phyloP scores from a whole-genome alignment of 176 grass and related monocot species.

The Pharus latifolius region DNA sequence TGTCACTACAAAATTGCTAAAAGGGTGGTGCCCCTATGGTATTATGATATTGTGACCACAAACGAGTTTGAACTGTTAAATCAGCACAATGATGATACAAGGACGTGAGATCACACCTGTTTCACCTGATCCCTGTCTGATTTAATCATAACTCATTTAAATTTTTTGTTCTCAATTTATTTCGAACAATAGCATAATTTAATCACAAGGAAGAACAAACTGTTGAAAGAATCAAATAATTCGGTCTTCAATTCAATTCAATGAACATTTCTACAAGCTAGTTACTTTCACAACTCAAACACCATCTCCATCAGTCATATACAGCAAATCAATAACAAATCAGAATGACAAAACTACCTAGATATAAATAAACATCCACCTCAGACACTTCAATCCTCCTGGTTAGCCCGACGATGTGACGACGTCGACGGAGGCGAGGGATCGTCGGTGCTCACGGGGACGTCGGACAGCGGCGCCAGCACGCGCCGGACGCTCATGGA shows the following conservation, averaged over 20 bases:
- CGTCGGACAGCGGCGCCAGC: conserved; percentile 57
- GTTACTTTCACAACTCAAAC: background rate
- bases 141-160: too few species aligned
- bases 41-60: too few species aligned
- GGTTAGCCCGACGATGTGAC: conserved; percentile 1
- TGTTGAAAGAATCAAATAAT: conserved; percentile 36
- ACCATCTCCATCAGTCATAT: background rate
- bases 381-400: conserved; percentile 17
- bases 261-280: background rate
- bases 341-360: conserved; percentile 7
- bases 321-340: background rate
- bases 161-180: too few species aligned
- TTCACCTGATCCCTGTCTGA: too few species aligned
- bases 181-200: background rate
- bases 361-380: background rate
- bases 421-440: background rate
- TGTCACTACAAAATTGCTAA: too few species aligned
- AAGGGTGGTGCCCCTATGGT: too few species aligned
- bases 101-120: too few species aligned
- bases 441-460: conserved; percentile 44
- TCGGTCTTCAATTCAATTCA: background rate
- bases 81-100: too few species aligned
- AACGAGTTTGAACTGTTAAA: too few species aligned
- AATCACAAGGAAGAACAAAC: background rate
- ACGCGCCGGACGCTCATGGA: conserved; percentile 53